A percentile compares a stretch with the other conserved stretches of the same genome.
These are phyloP conservation scores for Artemisia princeps DNA, from an alignment of 140 eudicot species.

Conservation along the genomic window DNA sequence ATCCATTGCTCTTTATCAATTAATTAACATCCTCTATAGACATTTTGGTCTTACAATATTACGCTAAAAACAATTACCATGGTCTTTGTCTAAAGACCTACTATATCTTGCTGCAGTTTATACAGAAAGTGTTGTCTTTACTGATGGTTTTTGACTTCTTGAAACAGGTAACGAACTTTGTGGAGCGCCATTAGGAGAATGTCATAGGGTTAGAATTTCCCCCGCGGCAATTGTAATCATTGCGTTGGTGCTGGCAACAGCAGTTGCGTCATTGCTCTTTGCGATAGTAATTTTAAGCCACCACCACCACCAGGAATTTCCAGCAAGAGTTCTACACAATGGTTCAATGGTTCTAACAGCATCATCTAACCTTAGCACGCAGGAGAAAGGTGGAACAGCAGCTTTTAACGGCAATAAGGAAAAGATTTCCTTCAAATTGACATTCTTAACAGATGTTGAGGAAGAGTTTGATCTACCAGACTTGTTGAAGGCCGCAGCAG, in stretches of 20 bases:
- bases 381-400: constrained; percentile 34
- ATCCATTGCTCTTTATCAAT: not conserved
- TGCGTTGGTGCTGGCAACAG: constrained; percentile 29
- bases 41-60: not conserved
- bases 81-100: not conserved
- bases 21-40: not conserved
- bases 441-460: constrained; percentile 54
- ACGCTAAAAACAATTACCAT: not conserved
- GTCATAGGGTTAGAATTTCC: constrained; percentile 30
- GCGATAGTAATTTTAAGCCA: constrained; percentile 43
- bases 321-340: constrained; percentile 15
- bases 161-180: constrained; percentile 67
- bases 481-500: constrained; percentile 73
- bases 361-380: constrained; percentile 31
- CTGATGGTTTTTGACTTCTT: not conserved
- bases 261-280: constrained; percentile 36
- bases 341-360: constrained; percentile 18
- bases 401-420: constrained; percentile 12
- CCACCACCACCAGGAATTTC: constrained; percentile 25
- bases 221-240: constrained; percentile 27
- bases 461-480: constrained; percentile 56
- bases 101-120: not conserved
- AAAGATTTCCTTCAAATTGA: constrained; percentile 31
- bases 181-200: constrained; percentile 56
- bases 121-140: not conserved